Conservation (phyloP, 768 basidiomycete genomes). For the Boletus rufocinnamomeus region DNA sequence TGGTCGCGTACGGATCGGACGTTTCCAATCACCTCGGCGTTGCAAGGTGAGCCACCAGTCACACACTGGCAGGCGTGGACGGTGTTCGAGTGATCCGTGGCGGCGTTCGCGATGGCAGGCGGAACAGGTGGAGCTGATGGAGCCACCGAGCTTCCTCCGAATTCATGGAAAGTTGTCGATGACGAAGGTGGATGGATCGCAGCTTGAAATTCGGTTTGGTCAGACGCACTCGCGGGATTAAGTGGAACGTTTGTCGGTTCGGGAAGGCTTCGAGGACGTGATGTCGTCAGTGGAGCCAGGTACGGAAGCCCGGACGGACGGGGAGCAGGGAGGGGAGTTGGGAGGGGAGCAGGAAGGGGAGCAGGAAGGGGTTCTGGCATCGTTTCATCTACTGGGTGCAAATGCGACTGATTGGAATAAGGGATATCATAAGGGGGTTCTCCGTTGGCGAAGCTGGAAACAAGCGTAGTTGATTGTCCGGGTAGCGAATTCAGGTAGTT, state of each 20-base stretch:
- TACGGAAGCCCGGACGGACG: neutral
- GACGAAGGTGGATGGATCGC: neutral
- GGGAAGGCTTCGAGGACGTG: neutral
- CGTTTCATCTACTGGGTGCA: neutral
- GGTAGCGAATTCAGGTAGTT: neutral
- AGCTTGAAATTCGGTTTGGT: neutral
- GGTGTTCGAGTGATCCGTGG: neutral
- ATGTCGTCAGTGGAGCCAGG: neutral
- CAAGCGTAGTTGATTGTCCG: neutral
- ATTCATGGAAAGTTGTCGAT: neutral
- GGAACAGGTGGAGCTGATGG: neutral
- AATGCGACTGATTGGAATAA: neutral
- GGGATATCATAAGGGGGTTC: neutral
- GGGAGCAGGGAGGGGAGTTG: neutral
- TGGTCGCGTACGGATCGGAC: constrained; percentile 16
- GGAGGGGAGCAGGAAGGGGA: no score
- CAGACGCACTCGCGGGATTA: neutral
- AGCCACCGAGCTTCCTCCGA: neutral
- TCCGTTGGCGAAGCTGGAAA: neutral
- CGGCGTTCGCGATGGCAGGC: neutral
- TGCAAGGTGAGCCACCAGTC: constrained; percentile 6
- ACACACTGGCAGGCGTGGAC: constrained; percentile 7
- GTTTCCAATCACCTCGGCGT: constrained; percentile 3
- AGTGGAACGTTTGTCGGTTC: neutral
- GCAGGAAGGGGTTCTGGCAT: neutral